Evolutionary conservation across 306 rosid species (phyloP), one percentile per base, ranked within the genome.

Genomic region (Cucurbita ficifolia): DNA sequence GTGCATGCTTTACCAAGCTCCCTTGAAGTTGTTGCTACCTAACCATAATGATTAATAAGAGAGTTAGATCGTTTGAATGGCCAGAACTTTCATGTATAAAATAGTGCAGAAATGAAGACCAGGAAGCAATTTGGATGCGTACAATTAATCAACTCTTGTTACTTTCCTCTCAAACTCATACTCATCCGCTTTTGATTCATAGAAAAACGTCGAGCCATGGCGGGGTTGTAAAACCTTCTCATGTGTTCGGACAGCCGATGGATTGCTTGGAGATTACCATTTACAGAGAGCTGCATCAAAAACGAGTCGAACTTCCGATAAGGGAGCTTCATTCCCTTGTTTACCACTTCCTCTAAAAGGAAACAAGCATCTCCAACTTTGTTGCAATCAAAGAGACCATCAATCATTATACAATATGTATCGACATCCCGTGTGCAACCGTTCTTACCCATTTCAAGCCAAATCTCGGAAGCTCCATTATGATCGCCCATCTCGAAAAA

Each of bases 181-280:
- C 96, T 90, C 85, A 54, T 87, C 8, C 92, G 87, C 77, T 88
- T 88, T 85, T 93, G 87, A 43, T 88, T 81, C 77, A 86, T 73
- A 10, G 93, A 88, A 81, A 81, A 82, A 4, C 98, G 94, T 59
- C 94, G 85, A 33, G 90, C 96, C 97, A 93, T 88, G 22, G 88
- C 84, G 77, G 84, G 91, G 84, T 93, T 93, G 77, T 93, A 93
- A 80, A 87, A 90, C 77, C 75, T 87, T 57, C 89, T 93, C 97
- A 90, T 90, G 69, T 90, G 97, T 35, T 84, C 87, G 5, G 97
- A 93, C 36, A 93, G 90, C 82, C 84, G 83, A 64, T 90, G 96
- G 73, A 93, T 90, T 39, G 88, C 87, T 64, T 73, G 83, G 40
- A 93, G 94, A 85, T 88, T 82, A 77, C 97, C 98, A 73, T 83